Conservation (phyloP, 306 rosid species). For the Betula pendula region DNA sequence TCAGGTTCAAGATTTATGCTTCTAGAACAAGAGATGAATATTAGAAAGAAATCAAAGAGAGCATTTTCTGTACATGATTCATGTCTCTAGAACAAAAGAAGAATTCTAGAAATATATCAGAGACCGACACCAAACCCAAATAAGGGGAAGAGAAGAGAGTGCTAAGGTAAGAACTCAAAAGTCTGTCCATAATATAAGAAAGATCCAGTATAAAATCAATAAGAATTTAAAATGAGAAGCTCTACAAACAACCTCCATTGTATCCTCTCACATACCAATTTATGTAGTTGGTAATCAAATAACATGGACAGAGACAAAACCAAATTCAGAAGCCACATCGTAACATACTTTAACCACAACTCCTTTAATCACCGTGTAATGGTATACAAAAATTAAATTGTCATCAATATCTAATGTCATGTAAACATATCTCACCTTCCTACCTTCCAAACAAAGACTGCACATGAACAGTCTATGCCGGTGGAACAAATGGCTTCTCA, state of each 20-base stretch:
- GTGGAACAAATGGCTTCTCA: conserved; percentile 11
- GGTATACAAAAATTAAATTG: background rate
- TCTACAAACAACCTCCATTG: background rate
- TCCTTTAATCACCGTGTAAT: background rate
- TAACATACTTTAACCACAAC: background rate
- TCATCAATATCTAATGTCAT: background rate
- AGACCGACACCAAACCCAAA: background rate
- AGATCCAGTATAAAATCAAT: background rate
- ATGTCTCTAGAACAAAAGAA: background rate
- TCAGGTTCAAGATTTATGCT: background rate
- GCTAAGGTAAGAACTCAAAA: background rate
- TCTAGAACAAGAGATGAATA: background rate
- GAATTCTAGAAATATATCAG: background rate
- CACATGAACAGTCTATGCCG: conserved; percentile 18
- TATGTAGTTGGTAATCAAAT: background rate
- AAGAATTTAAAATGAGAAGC: background rate
- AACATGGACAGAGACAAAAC: background rate
- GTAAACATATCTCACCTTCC: conserved; percentile 15
- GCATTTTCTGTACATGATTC: background rate
- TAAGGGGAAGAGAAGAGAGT: background rate
- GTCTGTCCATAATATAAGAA: background rate
- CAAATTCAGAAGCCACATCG: background rate
- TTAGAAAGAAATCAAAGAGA: too few relatives aligned
- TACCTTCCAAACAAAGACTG: conserved; percentile 24
- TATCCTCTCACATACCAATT: background rate